Evolutionary conservation across 805 yeast genomes (phyloP).

Genomic region (Sugiyamaella marilandica): DNA sequence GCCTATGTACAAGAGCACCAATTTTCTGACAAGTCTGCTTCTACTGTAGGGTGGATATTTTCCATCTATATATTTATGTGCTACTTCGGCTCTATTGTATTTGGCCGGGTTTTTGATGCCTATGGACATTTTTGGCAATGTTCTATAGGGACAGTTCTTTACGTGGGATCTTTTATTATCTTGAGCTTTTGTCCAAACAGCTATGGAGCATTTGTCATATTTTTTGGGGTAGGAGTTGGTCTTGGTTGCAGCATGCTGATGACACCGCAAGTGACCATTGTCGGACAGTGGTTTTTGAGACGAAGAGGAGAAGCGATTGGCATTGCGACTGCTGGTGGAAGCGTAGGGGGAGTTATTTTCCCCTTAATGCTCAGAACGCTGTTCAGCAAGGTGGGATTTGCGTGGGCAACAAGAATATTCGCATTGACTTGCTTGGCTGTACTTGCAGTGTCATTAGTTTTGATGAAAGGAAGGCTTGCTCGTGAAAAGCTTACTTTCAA

Average conservation of each 20-base stretch:
- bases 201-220: slow-evolving; percentile 53
- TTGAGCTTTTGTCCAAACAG: slow-evolving; percentile 49
- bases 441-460: slow-evolving; percentile 29
- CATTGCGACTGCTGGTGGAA: slow-evolving; percentile 50
- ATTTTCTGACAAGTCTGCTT: slow-evolving; percentile 40
- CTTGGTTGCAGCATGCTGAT: slow-evolving; percentile 56
- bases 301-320: slow-evolving; percentile 57
- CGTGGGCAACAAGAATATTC: slow-evolving; percentile 56
- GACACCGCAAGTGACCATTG: slow-evolving; percentile 56
- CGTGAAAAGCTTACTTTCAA: slow-evolving; percentile 20
- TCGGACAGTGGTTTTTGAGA: slow-evolving; percentile 60
- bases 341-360: slow-evolving; percentile 52
- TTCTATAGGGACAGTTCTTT: slow-evolving; percentile 34
- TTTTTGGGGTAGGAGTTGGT: slow-evolving; percentile 55
- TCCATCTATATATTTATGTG: slow-evolving; percentile 51
- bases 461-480: slow-evolving; percentile 41
- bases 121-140: slow-evolving; percentile 42
- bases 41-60: slow-evolving; percentile 60
- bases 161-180: slow-evolving; percentile 42
- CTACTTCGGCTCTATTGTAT: slow-evolving; percentile 40
- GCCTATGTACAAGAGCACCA: slow-evolving; percentile 55
- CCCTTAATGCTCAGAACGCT: slow-evolving; percentile 50
- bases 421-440: slow-evolving; percentile 36
- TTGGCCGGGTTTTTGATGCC: slow-evolving; percentile 58
- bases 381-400: slow-evolving; percentile 48